Conservation (phyloP, 108 stramenopile species). For the Schizochytrium sp. region DNA sequence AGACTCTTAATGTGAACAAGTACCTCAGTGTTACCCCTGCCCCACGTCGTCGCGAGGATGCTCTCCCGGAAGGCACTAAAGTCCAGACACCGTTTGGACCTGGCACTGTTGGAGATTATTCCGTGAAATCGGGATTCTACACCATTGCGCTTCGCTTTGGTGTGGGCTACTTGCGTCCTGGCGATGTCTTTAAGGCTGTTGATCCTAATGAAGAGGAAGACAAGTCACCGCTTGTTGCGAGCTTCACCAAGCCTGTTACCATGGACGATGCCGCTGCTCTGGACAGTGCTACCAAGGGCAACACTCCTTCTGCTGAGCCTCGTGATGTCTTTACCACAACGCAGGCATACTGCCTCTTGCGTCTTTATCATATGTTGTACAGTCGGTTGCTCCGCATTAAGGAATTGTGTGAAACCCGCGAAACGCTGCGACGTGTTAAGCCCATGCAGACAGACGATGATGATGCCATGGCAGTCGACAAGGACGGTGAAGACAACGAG, state of each 20-base stretch:
- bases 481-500: neutral
- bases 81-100: constrained; percentile 45
- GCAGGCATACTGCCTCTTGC: constrained; percentile 70
- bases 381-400: constrained; percentile 66
- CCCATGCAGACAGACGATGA: neutral
- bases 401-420: constrained; percentile 60
- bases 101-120: constrained; percentile 23
- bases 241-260: neutral
- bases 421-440: neutral
- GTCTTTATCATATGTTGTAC: constrained; percentile 72
- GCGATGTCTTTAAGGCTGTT: neutral
- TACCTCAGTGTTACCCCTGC: neutral
- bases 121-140: constrained; percentile 16
- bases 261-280: constrained; percentile 38
- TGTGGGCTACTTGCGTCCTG: neutral
- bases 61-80: constrained; percentile 8
- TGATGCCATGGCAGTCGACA: constrained; percentile 48
- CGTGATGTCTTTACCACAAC: constrained; percentile 37
- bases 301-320: neutral
- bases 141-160: constrained; percentile 19
- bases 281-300: neutral
- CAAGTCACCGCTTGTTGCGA: constrained; percentile 1
- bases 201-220: neutral
- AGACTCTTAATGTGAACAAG: constrained; percentile 20
- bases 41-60: constrained; percentile 14